These are phyloP conservation scores for Fragilariopsis cylindrus DNA, from an alignment of 108 stramenopile genomes.

Conservation along the genomic window DNA sequence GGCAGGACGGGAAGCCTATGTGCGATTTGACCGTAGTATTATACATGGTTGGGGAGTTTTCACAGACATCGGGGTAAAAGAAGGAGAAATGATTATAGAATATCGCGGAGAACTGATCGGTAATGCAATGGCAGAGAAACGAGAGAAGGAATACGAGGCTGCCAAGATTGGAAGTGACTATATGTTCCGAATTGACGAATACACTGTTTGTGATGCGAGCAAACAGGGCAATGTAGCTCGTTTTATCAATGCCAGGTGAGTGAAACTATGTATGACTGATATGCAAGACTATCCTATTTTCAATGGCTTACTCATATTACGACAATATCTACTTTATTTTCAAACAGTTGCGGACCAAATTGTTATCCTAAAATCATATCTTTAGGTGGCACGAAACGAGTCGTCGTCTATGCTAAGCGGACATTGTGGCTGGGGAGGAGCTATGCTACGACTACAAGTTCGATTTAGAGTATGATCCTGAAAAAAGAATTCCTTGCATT, in stretches of 20 bases:
- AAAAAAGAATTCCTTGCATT: slow-evolving; percentile 69
- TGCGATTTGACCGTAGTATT: slow-evolving; percentile 68
- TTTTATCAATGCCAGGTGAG: slow-evolving; percentile 87
- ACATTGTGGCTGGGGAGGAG: slow-evolving; percentile 90
- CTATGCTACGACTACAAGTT: slow-evolving; percentile 99
- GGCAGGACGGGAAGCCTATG: slow-evolving; percentile 63
- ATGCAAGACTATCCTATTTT: slow-evolving; percentile 78
- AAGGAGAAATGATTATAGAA: slow-evolving; percentile 88
- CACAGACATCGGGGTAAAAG: slow-evolving; percentile 58
- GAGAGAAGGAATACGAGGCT: slow-evolving; percentile 86
- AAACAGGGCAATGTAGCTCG: slow-evolving; percentile 91
- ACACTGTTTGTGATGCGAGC: slow-evolving; percentile 83
- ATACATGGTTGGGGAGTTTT: slow-evolving; percentile 90
- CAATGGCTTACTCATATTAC: slow-evolving; percentile 19
- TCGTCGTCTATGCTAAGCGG: slow-evolving; percentile 93
- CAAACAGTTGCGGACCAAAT: slow-evolving; percentile 70
- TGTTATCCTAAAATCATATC: slow-evolving; percentile 89
- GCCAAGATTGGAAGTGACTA: slow-evolving; percentile 89
- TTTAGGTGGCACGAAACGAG: slow-evolving; percentile 67
- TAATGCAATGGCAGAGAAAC: slow-evolving; percentile 84
- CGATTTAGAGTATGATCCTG: slow-evolving; percentile 62
- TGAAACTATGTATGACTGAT: slow-evolving; percentile 64
- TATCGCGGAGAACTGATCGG: slow-evolving; percentile 94
- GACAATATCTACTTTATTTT: too few species aligned
- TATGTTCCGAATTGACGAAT: slow-evolving; percentile 92